Base-by-base conservation (phyloP, 2,329 filamentous ascomycete species). In the Fusarium austroafricanum region DNA sequence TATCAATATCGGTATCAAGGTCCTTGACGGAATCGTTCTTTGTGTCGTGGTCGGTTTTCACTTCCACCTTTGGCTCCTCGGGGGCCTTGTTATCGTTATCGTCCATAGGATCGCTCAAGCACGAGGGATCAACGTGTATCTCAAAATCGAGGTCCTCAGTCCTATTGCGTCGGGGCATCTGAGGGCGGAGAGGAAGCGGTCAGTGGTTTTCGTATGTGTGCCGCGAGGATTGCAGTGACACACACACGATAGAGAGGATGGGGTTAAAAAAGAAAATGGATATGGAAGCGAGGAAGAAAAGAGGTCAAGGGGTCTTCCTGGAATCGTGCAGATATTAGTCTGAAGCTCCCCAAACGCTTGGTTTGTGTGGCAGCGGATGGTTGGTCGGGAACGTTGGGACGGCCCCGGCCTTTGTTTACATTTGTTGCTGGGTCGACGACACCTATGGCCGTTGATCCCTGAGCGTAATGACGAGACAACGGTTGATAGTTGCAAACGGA, bases 91-190 rank as follows among this genome's bases (percentile, higher is more conserved):
- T 65, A 15, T 73, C 67, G 55, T 68, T 70, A 61, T 83, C 79
- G 70, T 81, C 77, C 77, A 82, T 81, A 57, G 77, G 76, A 40
- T 77, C 77, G 71, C 75, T 80, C 55, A 81, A 45, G 70, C 81
- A 84, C 54, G 81, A 83, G 42, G 75, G 73, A 71, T 86, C 83
- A 71, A 83, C 77, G 77, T 83, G 81, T 67, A 83, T 85, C 10
- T 83, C 75, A 63, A 86, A 84, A 67, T 84, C 79, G 68, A 78
- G 69, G 61, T 83, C 79, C 55, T 73, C 68, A 47, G 63, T 70
- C 63, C 67, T 73, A 18, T 70, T 72, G 39, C 72, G 72, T 65
- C 76, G 73, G 72, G 74, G 69, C 73, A 76, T 76, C 55, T 65
- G 67, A 67, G 50, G 57, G 44, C 21, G 56, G 42, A 51, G 45